Percentiles rank a stretch among this genome's conserved stretches.
phyloP scores from a whole-genome alignment of 306 rosid species.

The Leucaena leucocephala region DNA sequence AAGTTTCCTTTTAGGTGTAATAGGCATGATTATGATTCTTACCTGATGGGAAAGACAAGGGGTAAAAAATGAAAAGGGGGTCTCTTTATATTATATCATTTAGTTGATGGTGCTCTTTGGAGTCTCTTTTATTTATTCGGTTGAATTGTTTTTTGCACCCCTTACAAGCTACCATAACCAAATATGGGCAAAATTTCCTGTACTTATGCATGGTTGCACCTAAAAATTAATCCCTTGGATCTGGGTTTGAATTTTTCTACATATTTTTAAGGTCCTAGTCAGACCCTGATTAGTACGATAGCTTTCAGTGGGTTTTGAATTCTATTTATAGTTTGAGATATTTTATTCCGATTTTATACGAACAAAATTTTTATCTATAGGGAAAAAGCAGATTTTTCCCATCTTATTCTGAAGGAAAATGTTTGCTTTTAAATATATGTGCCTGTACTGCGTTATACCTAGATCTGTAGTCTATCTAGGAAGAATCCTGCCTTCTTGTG shows the following conservation, averaged over 20 bases:
- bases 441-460: neutral
- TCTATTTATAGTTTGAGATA: neutral
- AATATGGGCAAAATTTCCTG: no score
- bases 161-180: no score
- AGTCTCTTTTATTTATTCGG: neutral
- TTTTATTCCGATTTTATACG: neutral
- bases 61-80: neutral
- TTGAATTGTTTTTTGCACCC: no score
- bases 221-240: no score
- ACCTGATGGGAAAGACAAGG: neutral
- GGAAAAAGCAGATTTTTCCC: neutral
- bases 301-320: neutral
- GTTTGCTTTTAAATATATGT: neutral
- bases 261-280: neutral
- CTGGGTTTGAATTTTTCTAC: no score
- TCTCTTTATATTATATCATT: neutral
- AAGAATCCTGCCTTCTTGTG: neutral
- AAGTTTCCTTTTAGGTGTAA: neutral
- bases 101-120: neutral
- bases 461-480: neutral
- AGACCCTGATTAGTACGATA: neutral
- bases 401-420: constrained; percentile 4
- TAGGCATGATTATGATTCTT: neutral
- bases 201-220: no score
- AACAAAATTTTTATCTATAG: neutral